These are phyloP conservation scores for Setaria italica DNA, from an alignment of 202 grass and related monocot genomes.

Conservation along the genomic window DNA sequence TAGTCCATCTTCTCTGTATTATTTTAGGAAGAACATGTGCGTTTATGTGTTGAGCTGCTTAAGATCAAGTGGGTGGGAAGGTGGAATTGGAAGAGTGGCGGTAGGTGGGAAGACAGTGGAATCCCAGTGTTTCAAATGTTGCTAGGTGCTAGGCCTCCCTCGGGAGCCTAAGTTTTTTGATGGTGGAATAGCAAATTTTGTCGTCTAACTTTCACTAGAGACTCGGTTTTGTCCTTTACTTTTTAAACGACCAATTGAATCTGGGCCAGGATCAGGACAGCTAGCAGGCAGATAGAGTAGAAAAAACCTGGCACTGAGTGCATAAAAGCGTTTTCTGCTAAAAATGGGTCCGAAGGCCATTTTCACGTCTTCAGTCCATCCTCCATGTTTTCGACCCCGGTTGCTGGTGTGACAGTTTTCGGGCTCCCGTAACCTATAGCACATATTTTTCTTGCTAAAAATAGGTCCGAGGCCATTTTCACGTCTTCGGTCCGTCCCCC, in stretches of 20 bases:
- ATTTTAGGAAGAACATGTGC: conserved; percentile 31
- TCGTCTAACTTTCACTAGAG: background rate
- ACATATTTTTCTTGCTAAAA: no score
- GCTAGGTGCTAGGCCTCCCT: background rate
- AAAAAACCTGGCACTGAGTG: no score
- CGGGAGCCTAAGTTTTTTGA: background rate
- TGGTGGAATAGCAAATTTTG: background rate
- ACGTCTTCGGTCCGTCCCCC: no score
- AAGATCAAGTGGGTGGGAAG: background rate
- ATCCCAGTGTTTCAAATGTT: background rate
- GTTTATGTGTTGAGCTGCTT: conserved; percentile 1
- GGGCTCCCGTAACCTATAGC: no score
- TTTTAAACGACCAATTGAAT: background rate
- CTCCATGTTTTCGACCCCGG: no score
- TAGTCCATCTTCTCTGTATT: background rate
- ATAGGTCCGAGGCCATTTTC: no score
- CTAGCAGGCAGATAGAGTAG: no score
- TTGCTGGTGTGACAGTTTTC: no score
- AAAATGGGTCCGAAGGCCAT: no score
- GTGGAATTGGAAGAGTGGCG: background rate
- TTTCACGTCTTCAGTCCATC: no score
- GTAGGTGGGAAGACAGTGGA: background rate
- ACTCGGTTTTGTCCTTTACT: background rate
- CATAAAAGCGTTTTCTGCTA: background rate
- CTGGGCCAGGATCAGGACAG: no score